A percentile compares a stretch with the other conserved stretches of the same genome.
Conservation (phyloP, 352 stramenopile genomes). For the Halophytophthora polymorphica region DNA sequence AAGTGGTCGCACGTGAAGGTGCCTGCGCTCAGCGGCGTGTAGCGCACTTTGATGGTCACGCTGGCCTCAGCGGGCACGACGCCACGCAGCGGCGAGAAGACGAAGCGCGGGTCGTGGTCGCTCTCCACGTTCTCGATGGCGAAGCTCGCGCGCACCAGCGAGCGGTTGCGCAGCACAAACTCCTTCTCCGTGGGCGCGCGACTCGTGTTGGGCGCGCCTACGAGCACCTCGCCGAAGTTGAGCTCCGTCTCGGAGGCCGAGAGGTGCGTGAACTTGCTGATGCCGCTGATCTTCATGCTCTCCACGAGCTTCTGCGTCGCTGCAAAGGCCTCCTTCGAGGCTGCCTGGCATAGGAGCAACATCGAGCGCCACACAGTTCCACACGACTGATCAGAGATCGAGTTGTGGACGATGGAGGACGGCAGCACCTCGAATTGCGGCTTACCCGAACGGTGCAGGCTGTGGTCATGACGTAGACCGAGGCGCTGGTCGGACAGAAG, state of each 20-base stretch:
- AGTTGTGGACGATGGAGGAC: too few species aligned
- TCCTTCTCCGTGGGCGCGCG: conserved; percentile 63
- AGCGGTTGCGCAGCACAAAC: conserved; percentile 88
- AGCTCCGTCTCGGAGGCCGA: conserved; percentile 72
- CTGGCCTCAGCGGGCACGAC: conserved; percentile 76
- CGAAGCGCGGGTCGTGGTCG: conserved; percentile 86
- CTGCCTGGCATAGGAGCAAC: conserved; percentile 18
- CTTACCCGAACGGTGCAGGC: conserved; percentile 57
- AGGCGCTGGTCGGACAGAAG: conserved; percentile 66
- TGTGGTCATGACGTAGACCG: conserved; percentile 86
- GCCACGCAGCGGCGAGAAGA: conserved; percentile 63
- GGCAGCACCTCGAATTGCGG: neutral
- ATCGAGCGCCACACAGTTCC: neutral
- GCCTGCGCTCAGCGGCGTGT: conserved; percentile 75
- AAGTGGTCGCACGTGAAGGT: conserved; percentile 91
- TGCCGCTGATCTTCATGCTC: conserved; percentile 84
- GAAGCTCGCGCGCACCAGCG: conserved; percentile 87
- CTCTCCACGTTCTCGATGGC: conserved; percentile 65
- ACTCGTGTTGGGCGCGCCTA: conserved; percentile 45
- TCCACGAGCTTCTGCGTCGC: conserved; percentile 26
- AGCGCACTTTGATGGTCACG: conserved; percentile 68
- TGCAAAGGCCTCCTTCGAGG: conserved; percentile 19
- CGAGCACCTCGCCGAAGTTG: conserved; percentile 82
- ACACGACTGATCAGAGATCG: neutral
- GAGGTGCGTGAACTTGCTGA: conserved; percentile 90